phyloP scores from a whole-genome alignment of 208 protist species.

The Wallacemonas sp. region DNA sequence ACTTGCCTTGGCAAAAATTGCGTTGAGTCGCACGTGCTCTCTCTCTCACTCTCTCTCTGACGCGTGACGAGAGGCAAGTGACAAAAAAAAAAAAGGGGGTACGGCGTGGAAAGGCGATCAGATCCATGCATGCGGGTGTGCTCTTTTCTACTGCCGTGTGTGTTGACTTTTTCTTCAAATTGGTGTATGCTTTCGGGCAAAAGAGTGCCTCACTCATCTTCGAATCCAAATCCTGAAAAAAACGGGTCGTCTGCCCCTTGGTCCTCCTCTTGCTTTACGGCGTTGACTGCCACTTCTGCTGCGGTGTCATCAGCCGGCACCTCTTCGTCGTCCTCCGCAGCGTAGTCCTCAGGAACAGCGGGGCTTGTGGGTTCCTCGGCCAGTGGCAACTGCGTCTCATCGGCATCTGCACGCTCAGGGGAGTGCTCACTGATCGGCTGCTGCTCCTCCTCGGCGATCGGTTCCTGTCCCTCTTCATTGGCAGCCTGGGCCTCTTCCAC shows the following conservation, averaged over 20 bases:
- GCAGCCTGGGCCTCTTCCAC: not conserved
- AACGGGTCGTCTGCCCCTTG: conserved; percentile 43
- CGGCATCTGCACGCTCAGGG: conserved; percentile 10
- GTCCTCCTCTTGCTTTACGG: conserved; percentile 21
- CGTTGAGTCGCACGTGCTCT: no score
- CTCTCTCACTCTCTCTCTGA: no score
- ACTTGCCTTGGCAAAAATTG: no score
- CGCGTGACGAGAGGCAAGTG: no score
- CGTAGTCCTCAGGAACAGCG: conserved; percentile 8
- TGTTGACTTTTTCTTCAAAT: no score
- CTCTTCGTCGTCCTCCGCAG: conserved; percentile 21
- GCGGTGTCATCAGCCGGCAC: not conserved
- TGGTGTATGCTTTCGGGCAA: no score
- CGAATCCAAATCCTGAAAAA: conserved; percentile 42
- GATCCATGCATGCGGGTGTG: no score
- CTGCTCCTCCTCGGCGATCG: not conserved
- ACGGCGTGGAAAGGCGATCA: not conserved
- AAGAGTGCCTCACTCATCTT: conserved; percentile 24
- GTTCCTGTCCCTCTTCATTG: not conserved
- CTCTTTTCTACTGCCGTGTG: no score
- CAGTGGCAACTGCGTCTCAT: conserved; percentile 18
- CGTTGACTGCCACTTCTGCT: conserved; percentile 17
- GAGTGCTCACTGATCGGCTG: not conserved
- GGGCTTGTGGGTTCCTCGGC: not conserved
- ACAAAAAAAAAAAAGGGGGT: conserved; percentile 13